Conservation (phyloP, 2,329 filamentous ascomycete species). For the Huntiella decipiens region DNA sequence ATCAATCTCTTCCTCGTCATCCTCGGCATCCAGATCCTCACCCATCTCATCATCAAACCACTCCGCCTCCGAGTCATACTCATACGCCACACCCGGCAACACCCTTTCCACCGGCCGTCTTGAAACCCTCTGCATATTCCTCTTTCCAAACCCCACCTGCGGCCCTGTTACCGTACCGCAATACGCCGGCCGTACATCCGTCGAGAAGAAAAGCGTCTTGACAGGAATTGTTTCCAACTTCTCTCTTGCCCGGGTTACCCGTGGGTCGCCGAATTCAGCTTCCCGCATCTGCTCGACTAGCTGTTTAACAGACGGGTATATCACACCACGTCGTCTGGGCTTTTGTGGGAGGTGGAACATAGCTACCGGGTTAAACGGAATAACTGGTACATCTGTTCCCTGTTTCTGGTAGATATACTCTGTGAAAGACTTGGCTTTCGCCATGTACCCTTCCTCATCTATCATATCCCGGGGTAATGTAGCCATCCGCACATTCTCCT, state of each 20-base stretch:
- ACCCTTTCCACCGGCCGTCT: slow-evolving; percentile 32
- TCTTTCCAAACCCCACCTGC: slow-evolving; percentile 24
- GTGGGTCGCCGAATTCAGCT: slow-evolving; percentile 16
- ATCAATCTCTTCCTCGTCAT: slow-evolving; percentile 48
- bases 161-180: slow-evolving; percentile 51
- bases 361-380: slow-evolving; percentile 25
- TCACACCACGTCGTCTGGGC: slow-evolving; percentile 25
- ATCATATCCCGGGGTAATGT: slow-evolving; percentile 32
- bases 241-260: slow-evolving; percentile 19
- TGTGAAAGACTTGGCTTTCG: slow-evolving; percentile 33
- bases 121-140: slow-evolving; percentile 31
- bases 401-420: slow-evolving; percentile 24
- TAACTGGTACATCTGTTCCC: slow-evolving; percentile 25
- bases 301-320: slow-evolving; percentile 35
- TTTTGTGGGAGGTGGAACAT: slow-evolving; percentile 27
- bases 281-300: slow-evolving; percentile 35
- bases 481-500: slow-evolving; percentile 54
- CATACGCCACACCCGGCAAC: slow-evolving; percentile 50
- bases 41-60: slow-evolving; percentile 59
- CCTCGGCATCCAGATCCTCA: slow-evolving; percentile 50
- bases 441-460: slow-evolving; percentile 35
- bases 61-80: slow-evolving; percentile 72
- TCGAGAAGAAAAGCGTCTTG: slow-evolving; percentile 42
- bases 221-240: slow-evolving; percentile 36
- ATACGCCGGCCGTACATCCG: slow-evolving; percentile 52